Evolutionary conservation across 139 green algal species (phyloP).

Genomic region (Eudorina sp.): DNA sequence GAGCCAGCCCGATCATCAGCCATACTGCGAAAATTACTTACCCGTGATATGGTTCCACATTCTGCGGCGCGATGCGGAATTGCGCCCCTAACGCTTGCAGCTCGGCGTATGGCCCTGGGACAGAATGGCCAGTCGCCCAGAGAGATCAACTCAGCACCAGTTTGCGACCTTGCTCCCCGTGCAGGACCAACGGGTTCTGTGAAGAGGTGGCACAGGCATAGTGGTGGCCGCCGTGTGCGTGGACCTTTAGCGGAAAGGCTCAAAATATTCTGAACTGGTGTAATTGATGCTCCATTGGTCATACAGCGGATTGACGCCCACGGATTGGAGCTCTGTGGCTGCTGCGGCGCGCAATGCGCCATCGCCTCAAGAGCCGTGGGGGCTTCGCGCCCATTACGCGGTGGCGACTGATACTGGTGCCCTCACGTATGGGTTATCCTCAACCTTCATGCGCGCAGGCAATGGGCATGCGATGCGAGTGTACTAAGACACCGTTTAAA

Average conservation of each 20-base stretch:
- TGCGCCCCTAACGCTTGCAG: neutral
- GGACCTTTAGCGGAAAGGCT: no score
- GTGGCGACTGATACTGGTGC: neutral
- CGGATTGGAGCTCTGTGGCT: conserved; percentile 4
- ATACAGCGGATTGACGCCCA: neutral
- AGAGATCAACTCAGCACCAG: neutral
- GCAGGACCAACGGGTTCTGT: neutral
- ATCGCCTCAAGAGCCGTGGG: neutral
- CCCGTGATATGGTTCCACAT: neutral
- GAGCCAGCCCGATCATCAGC: no score
- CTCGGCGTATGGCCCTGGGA: neutral
- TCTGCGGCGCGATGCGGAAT: neutral
- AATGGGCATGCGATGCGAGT: no score
- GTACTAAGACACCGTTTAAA: no score
- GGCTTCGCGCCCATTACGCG: neutral
- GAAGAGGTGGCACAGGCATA: conserved; percentile 13
- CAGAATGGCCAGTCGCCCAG: neutral
- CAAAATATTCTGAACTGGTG: neutral
- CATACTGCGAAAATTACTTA: neutral
- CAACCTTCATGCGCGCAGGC: no score
- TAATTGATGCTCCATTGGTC: neutral
- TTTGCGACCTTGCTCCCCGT: neutral
- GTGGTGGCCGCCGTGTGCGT: conserved; percentile 8
- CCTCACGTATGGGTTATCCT: no score
- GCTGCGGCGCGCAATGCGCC: conserved; percentile 18